Evolutionary conservation across 257 asterid species (phyloP), one percentile per base, ranked within the genome.

Genomic region (Coffea eugenioides): DNA sequence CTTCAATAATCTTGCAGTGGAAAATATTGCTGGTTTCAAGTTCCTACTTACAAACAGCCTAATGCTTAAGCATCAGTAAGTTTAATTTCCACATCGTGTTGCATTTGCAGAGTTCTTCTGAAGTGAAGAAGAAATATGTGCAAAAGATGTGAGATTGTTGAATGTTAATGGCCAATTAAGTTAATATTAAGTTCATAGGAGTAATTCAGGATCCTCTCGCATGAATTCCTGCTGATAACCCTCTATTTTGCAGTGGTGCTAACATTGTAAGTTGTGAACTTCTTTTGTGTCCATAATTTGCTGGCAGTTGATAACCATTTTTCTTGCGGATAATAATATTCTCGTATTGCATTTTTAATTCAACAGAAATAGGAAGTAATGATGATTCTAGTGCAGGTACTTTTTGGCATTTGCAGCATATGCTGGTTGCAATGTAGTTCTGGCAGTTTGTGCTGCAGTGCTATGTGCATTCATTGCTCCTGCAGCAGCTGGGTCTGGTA

Each of bases 401-500:
- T 59, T 80, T 80, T 77, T 36, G 82, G 94, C 91, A 74, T 95
- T 92, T 87, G 86, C 75, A 69, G 89, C 87, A 75, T 92, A 83
- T 80, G 94, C 97, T n/a, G 94, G 99, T 71, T 72, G 82, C 65
- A 95, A 92, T 77, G 49, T 85, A 83, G 13, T 80, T 68, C 90
- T 95, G 78, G 97, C 98, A 45, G 75, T 45, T 54, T 89, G 88
- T 81, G 98, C 99, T 82, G 99, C 87, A 18, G 90, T 81, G 12
- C 86, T 95, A 49, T 95, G 99, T 83, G 98, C 97, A 21, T 90
- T 80, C 78, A 12, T 93, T 72, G 98, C 99, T 77, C 99, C 99
- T 62, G 98, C 99, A 67, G 99, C 99, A 46, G 98, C 98, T 74
- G 99, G 99, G 52, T 95, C 99, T 62, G 99, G 99, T 82, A 95